Conservation (phyloP, 148 eudicot genomes). For the Chenopodium formosanum region DNA sequence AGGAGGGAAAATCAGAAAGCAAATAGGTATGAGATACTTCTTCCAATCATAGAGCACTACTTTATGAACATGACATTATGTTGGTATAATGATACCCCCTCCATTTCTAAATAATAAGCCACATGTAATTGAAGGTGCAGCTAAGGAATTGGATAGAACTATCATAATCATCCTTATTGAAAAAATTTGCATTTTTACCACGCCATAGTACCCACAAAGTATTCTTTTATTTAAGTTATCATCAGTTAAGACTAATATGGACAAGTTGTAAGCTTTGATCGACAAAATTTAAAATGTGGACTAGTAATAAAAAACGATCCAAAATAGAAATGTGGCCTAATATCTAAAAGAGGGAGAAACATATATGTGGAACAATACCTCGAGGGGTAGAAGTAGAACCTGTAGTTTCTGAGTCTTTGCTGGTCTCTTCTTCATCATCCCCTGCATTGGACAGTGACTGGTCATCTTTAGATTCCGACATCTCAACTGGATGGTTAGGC, state of each 20-base stretch:
- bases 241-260: no score
- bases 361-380: constrained; percentile 34
- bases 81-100: no score
- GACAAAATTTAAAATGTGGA: no score
- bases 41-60: neutral
- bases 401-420: constrained; percentile 48
- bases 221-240: no score
- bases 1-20: no score
- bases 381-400: constrained; percentile 38
- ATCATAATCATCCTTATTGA: no score
- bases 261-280: no score
- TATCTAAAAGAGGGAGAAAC: neutral
- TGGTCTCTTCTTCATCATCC: constrained; percentile 53
- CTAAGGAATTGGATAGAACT: neutral
- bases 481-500: constrained; percentile 32
- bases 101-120: neutral
- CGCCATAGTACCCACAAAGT: no score
- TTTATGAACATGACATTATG: no score
- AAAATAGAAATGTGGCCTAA: neutral
- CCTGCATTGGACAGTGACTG: constrained; percentile 55
- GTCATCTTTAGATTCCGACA: constrained; percentile 45
- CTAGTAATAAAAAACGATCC: neutral
- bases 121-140: neutral
- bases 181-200: no score
- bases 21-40: neutral